Base-by-base conservation (phyloP, 106 monocot species). In the Allium cepa region DNA sequence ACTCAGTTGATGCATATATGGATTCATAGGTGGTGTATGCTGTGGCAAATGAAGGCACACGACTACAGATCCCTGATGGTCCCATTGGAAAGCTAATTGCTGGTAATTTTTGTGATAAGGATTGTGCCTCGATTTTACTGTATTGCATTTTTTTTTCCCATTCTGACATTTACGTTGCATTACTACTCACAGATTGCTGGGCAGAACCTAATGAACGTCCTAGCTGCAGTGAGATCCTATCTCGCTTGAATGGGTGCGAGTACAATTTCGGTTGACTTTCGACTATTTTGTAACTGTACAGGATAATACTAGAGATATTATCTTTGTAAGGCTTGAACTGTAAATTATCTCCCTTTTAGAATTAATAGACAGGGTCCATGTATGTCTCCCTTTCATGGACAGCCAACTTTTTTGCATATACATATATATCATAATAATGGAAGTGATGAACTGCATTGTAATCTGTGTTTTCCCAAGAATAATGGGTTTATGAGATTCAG, bases 201-300 rank as follows among this genome's bases (percentile, higher is more conserved):
- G 85, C 93, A 50, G 93, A 99, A 73, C 93, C 99, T 50, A 71
- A 85, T 15, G 81, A 87, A 68, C 76, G 99, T 53, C 93, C 99
- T 3, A 87, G 79, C 73, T 99, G 93, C 71, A 87, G 85, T 74
- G 99, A 93, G 68, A 99, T 99, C 71, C 85, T 99, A 26, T 79
- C 93, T 62, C 90, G 99, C 68, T 75, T 99, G 78, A 84, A 90
- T 47, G 99, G 93, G 69, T 99, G 99, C 72, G 99, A 99, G 74
- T 93, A 93, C 71, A 77, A 84, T 22, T 79, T 90, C 48, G 77
- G 77, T 63, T 99, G 69, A 83, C 69, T 45, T 74, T 9, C 49
- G 13, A 62, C 0, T 48, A 9, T 46, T 79, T 50, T 55, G 53
- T 72, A 48, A 28, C 57, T 74, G 79, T 79, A 79, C 63, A 79